These are phyloP conservation scores for Aspergillus pseudoglaucus DNA, from an alignment of 2,329 filamentous ascomycete genomes.

Conservation along the genomic window DNA sequence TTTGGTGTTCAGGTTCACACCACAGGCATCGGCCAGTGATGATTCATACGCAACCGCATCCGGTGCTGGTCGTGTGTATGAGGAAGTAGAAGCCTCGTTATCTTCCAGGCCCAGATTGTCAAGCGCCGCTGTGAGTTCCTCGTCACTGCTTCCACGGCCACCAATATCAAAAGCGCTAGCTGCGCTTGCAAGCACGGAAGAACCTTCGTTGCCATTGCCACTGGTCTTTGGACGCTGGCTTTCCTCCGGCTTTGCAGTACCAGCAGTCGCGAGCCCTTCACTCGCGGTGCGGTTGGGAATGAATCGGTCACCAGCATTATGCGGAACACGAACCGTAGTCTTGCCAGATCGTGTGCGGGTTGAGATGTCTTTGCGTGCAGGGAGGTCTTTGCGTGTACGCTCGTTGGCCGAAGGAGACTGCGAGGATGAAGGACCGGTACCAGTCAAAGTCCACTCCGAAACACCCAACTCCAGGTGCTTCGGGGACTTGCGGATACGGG, in stretches of 20 bases:
- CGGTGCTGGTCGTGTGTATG: slow-evolving; percentile 72
- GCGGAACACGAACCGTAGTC: slow-evolving; percentile 62
- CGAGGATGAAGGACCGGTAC: slow-evolving; percentile 58
- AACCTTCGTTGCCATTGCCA: slow-evolving; percentile 61
- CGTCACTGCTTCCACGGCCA: slow-evolving; percentile 54
- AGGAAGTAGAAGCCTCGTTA: slow-evolving; percentile 55
- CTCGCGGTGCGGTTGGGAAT: slow-evolving; percentile 90
- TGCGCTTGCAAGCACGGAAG: slow-evolving; percentile 68
- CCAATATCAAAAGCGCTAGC: slow-evolving; percentile 60
- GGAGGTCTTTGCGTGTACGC: slow-evolving; percentile 50
- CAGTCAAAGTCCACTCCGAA: slow-evolving; percentile 85
- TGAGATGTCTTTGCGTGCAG: slow-evolving; percentile 47
- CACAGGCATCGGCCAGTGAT: slow-evolving; percentile 82
- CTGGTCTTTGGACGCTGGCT: slow-evolving; percentile 67
- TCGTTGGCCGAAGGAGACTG: slow-evolving; percentile 57
- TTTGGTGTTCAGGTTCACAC: slow-evolving; percentile 85
- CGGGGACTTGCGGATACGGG: slow-evolving; percentile 61
- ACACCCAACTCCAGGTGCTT: slow-evolving; percentile 84
- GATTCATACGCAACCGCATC: slow-evolving; percentile 89
- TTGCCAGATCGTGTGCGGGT: slow-evolving; percentile 51
- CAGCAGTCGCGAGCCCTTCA: slow-evolving; percentile 75
- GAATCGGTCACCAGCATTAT: slow-evolving; percentile 82
- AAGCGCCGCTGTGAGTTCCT: slow-evolving; percentile 72
- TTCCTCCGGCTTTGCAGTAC: slow-evolving; percentile 79
- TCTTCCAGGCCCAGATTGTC: slow-evolving; percentile 74